Evolutionary conservation across 2,329 filamentous ascomycete genomes (phyloP), one percentile per base, ranked within the genome.

Genomic region (Colletotrichum spaethianum): DNA sequence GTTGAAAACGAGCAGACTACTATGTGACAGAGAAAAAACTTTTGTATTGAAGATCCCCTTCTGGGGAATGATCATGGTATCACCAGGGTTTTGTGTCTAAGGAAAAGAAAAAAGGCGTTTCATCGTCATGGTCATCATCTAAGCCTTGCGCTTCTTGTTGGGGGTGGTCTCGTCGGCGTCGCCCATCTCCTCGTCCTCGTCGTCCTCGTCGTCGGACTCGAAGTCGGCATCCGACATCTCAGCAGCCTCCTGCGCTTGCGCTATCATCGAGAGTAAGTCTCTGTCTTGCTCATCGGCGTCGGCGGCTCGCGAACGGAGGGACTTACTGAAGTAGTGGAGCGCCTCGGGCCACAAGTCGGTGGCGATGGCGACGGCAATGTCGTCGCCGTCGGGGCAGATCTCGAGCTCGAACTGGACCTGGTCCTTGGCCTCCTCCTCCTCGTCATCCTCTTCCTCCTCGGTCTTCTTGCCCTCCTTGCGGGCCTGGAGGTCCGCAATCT

Each of bases 311-410:
- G 65, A 42, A 31, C 67, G 60, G 46, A 71, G 61, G 48, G 67
- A 89, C 93, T 84, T 86, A 96, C 94, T 93, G 85, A 96, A 98
- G 85, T 96, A 97, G 82, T 93, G 94, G 81, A 97, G 92, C 70
- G 95, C 96, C 74, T 91, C 91, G 59, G 94, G 93, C 92, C 93
- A 98, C 63, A 98, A 85, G 76, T 98, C 96, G 80, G 98, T 95
- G 11, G 93, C 91, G 76, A 98, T 87, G 72, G 91, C 88, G 74
- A 94, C 88, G 48, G 95, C 95, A 59, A 98, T 82, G 73, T 95
- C 93, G 76, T 97, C 94, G 28, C 94, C 96, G 53, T 91, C 91
- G n/a, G 93, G 93, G 86, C 96, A 98, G 76, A 97, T 92, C 83
- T 98, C 96, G 59, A 92, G 88, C 65, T 92, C 90, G 73, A 92